Base-by-base conservation (phyloP, 257 asterid species). In the Solanum bulbocastanum region DNA sequence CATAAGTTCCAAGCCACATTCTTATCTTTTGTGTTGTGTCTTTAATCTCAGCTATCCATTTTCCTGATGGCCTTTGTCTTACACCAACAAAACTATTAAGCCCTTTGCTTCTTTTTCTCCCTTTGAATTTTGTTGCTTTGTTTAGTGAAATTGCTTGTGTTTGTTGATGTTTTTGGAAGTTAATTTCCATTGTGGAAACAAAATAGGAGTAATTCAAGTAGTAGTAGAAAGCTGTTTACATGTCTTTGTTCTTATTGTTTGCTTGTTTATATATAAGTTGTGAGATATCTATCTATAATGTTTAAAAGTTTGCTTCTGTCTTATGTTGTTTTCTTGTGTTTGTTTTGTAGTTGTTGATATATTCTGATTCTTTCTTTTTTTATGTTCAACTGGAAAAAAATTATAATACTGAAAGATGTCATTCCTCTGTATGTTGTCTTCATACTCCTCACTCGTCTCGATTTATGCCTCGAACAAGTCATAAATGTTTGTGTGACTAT, bases 21-120 rank as follows among this genome's bases (percentile, higher is more conserved):
- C 98, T 87, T 40, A 94, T 93, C 88, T 93, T 93, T 87, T 94
- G 94, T 5, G 94, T 94, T 10, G 96, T 93, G 92, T 93, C 98
- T 85, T 94, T 94, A 83, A 94, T 94, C 94, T 94, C 98, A 4
- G 98, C 95, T 4, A 94, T 93, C 98, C 96, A 94, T 72, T 95
- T 92, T 69, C 98, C 98, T 0, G 98, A 94, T 25, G 96, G 92
- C 90, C 98, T 92, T 52, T 94, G 98, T 87, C 96, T 90, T 36
- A 93, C 96, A 16, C 98, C 96, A 4, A 94, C 90, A 78, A 86
- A 94, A 65, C 91, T 91, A 84, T 83, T 89, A 60, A 20, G 2
- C 73, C 84, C 90, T 37, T 86, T 92, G 88, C 60, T 92, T 90
- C 91, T 86, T 85, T 33, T 68, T 66, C 52, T 3, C 62, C 90